These are phyloP conservation scores for Zygotorulaspora mrakii DNA, from an alignment of 1,139 yeast species.

Conservation along the genomic window DNA sequence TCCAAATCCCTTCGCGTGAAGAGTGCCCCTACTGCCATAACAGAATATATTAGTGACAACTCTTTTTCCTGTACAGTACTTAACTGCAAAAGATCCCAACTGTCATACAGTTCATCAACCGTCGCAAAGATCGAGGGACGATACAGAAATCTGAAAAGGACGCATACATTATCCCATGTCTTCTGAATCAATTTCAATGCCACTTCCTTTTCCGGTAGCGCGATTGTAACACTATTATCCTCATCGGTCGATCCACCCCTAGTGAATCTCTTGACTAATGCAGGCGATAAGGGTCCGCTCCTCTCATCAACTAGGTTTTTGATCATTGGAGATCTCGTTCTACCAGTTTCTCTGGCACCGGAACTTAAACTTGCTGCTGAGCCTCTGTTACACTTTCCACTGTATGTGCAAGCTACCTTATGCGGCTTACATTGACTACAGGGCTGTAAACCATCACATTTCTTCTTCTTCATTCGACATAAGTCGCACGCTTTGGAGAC, in stretches of 20 bases:
- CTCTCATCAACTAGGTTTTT: too few relatives aligned
- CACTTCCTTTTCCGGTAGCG: constrained; percentile 65
- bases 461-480: constrained; percentile 73
- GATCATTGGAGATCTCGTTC: too few relatives aligned
- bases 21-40: constrained; percentile 69
- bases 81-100: constrained; percentile 57
- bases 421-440: constrained; percentile 70
- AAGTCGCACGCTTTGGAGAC: constrained; percentile 84
- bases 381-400: constrained; percentile 6
- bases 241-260: constrained; percentile 4
- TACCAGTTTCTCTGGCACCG: not conserved
- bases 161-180: constrained; percentile 86
- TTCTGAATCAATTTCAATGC: constrained; percentile 69
- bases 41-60: constrained; percentile 71
- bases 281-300: not conserved
- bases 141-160: constrained; percentile 78
- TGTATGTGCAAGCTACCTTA: constrained; percentile 10
- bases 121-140: constrained; percentile 69
- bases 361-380: not conserved
- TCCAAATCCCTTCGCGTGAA: constrained; percentile 46
- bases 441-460: constrained; percentile 84
- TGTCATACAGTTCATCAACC: constrained; percentile 54
- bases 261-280: constrained; percentile 1
- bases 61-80: constrained; percentile 72
- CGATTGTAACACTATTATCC: constrained; percentile 11